Percentiles rank a stretch among this genome's conserved stretches.
Evolutionary conservation across 2,329 filamentous ascomycete species (phyloP).

Genomic region (Cladobotryum mycophilum): DNA sequence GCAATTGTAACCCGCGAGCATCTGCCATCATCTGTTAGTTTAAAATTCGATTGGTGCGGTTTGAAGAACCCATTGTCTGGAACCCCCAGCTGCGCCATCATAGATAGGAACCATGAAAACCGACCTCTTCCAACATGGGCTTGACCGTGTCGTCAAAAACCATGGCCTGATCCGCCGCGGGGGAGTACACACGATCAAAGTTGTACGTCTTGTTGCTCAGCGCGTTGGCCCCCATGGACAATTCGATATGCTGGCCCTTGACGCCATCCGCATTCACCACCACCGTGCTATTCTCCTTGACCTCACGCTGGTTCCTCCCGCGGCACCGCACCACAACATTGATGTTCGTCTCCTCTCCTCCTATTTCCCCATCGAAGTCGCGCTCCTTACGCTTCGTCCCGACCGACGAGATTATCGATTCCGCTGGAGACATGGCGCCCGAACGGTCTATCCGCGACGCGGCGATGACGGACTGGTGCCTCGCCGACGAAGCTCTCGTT

Average conservation of each 20-base stretch:
- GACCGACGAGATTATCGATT: slow-evolving; percentile 52
- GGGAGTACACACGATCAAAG: slow-evolving; percentile 96
- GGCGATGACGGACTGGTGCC: slow-evolving; percentile 18
- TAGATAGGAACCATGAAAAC: slow-evolving; percentile 16
- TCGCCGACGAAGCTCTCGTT: slow-evolving; percentile 13
- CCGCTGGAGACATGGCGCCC: slow-evolving; percentile 61
- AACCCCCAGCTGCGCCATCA: too few relatives aligned
- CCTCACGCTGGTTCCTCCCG: slow-evolving; percentile 86
- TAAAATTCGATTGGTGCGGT: too few relatives aligned
- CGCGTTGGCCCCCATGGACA: slow-evolving; percentile 89
- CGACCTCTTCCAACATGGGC: slow-evolving; percentile 86
- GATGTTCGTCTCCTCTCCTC: slow-evolving; percentile 85
- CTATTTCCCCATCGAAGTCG: slow-evolving; percentile 63
- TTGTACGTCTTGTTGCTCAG: slow-evolving; percentile 93
- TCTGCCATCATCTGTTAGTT: slow-evolving; percentile 45
- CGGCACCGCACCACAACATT: slow-evolving; percentile 94
- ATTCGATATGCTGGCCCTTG: slow-evolving; percentile 73
- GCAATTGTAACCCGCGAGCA: slow-evolving; percentile 91
- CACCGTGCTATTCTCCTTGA: slow-evolving; percentile 89
- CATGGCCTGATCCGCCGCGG: slow-evolving; percentile 87
- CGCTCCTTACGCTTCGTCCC: slow-evolving; percentile 80
- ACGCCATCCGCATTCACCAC: slow-evolving; percentile 85
- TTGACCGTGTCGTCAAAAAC: slow-evolving; percentile 93
- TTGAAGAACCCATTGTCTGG: too few relatives aligned
- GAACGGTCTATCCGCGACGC: slow-evolving; percentile 20